Conservation (phyloP, 1,284 basidiomycete genomes). For the Boletus mariae region DNA sequence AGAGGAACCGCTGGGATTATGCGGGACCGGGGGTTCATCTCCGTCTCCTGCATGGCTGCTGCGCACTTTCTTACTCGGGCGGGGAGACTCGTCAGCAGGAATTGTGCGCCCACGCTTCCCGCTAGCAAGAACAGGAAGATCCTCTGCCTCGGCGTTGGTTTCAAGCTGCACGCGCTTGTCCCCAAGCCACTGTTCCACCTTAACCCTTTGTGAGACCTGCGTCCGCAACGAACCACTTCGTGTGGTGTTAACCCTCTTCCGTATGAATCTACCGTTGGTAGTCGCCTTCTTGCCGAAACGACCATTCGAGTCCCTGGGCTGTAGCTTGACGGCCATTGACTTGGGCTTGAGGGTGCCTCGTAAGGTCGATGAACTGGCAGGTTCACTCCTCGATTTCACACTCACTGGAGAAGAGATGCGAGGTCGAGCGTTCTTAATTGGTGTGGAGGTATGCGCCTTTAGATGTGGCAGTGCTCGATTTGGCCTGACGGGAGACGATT, state of each 20-base stretch:
- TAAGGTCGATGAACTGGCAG: constrained; percentile 26
- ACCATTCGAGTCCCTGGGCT: constrained; percentile 48
- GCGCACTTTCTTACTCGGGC: constrained; percentile 28
- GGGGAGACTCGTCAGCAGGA: constrained; percentile 25
- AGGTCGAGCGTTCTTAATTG: constrained; percentile 14
- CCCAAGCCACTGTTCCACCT: constrained; percentile 35
- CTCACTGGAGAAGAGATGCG: constrained; percentile 20
- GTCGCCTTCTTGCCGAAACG: constrained; percentile 49
- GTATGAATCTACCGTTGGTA: constrained; percentile 48
- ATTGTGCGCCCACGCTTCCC: constrained; percentile 26
- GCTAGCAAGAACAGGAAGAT: constrained; percentile 9
- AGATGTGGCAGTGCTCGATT: constrained; percentile 11
- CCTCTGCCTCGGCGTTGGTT: constrained; percentile 22
- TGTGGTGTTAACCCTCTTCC: constrained; percentile 34
- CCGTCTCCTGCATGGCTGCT: constrained; percentile 20
- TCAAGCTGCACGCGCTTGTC: constrained; percentile 25
- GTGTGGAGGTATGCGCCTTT: constrained; percentile 12
- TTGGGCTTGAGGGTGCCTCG: constrained; percentile 38
- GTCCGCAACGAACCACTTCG: constrained; percentile 34
- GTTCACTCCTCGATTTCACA: constrained; percentile 24
- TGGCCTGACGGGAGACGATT: constrained; percentile 24
- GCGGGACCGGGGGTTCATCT: constrained; percentile 31
- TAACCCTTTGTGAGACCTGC: constrained; percentile 40
- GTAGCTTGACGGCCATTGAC: constrained; percentile 45
- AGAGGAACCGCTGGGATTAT: constrained; percentile 26